Conservation (phyloP, 768 basidiomycete species). For the Amanita rimosa region DNA sequence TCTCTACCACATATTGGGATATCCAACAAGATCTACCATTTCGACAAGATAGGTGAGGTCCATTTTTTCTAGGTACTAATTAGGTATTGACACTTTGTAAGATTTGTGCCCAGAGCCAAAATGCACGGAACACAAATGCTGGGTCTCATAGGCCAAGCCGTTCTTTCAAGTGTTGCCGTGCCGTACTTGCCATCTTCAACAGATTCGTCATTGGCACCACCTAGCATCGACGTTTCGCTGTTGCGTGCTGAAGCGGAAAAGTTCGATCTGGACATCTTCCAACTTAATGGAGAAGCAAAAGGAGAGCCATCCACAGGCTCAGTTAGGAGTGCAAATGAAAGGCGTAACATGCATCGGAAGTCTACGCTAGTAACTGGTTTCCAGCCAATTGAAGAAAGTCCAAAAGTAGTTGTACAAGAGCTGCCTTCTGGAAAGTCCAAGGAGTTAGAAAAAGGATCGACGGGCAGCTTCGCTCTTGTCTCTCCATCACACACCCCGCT, state of each 20-base stretch:
- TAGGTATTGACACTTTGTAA: constrained; percentile 17
- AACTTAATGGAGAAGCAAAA: constrained; percentile 28
- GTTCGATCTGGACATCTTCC: constrained; percentile 66
- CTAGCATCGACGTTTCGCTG: constrained; percentile 22
- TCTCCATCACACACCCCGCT: constrained; percentile 20
- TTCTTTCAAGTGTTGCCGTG: constrained; percentile 80
- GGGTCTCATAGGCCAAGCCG: constrained; percentile 83
- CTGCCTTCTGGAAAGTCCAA: constrained; percentile 36
- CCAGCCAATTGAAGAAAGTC: constrained; percentile 64
- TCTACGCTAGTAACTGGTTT: constrained; percentile 39
- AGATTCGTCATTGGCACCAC: constrained; percentile 20
- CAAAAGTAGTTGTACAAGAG: constrained; percentile 33
- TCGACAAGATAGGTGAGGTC: constrained; percentile 55
- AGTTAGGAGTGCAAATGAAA: constrained; percentile 26
- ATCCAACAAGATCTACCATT: constrained; percentile 80
- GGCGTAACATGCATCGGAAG: constrained; percentile 37
- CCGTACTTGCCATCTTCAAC: constrained; percentile 53
- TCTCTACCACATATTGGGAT: constrained; percentile 78
- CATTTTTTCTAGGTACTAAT: not conserved
- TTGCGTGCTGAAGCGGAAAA: constrained; percentile 53
- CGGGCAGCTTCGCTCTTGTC: constrained; percentile 10
- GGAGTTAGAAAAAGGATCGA: constrained; percentile 23
- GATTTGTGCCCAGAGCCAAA: constrained; percentile 89
- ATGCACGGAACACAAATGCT: constrained; percentile 98
- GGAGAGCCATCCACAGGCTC: constrained; percentile 21